Evolutionary conservation across 2,329 filamentous ascomycete species (phyloP).

Genomic region (Aspergillus spinulosporus): DNA sequence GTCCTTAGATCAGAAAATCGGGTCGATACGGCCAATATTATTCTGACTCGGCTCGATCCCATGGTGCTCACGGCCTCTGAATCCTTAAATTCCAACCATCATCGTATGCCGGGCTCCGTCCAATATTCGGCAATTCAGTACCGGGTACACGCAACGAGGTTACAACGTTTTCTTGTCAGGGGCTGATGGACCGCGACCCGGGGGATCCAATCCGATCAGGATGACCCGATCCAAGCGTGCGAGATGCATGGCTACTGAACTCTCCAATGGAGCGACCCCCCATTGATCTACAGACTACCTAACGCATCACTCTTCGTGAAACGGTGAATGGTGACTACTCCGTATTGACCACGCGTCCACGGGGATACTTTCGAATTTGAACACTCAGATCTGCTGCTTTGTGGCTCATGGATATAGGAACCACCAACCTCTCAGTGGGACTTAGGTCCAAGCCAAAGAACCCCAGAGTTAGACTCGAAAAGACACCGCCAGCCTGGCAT

Average conservation of each 20-base stretch:
- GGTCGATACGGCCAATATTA: not conserved
- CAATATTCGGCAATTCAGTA: too few relatives aligned
- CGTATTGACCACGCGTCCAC: not conserved
- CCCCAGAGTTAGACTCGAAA: not conserved
- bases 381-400: not conserved
- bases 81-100: too few relatives aligned
- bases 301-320: not conserved
- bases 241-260: not conserved
- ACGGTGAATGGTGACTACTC: not conserved
- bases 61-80: too few relatives aligned
- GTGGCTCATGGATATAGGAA: constrained; percentile 1
- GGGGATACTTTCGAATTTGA: too few relatives aligned
- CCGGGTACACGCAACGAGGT: too few relatives aligned
- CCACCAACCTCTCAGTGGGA: not conserved
- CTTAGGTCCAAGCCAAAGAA: not conserved
- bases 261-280: not conserved
- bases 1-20: too few relatives aligned
- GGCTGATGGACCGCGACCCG: not conserved
- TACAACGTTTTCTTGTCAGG: too few relatives aligned
- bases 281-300: not conserved
- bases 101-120: too few relatives aligned
- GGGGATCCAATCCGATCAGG: not conserved
- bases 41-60: too few relatives aligned
- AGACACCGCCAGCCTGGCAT: not conserved
- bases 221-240: not conserved